Evolutionary conservation across 176 grass and related monocot species (phyloP), one percentile per base, ranked within the genome.

Genomic region (Canna indica): DNA sequence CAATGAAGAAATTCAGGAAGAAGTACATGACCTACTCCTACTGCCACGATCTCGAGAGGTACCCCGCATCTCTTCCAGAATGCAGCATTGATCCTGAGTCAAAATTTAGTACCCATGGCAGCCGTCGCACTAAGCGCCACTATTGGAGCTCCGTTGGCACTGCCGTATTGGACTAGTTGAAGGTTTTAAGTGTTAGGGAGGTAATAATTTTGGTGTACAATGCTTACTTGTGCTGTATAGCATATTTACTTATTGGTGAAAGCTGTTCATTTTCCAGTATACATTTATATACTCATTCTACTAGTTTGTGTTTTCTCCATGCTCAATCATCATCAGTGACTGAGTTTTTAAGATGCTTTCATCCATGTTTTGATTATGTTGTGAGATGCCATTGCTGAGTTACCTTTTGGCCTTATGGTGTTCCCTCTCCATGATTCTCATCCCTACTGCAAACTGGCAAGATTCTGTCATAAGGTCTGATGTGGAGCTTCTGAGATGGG

Each of bases 11-110:
- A 8, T 80, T 96, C 64, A 57, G 88, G 50, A 86, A 64, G 35
- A 75, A 73, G 32, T 85, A 96, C 64, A 88, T 86, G 69, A 88
- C 87, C 8, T 96, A 96, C 79, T 91, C 88, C 14, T 96, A 96
- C 77, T 96, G 91, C 81, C 81, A 91, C 20, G 91, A 96, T 69
- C 58, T 69, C 1, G 59, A 42, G 10, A 79, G 91, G 48, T 91
- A 91, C 70, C 59, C 73, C 3, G 73, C 81, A 4, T 36, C 85
- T 25, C 56, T 84, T 41, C 52, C 80, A 13, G 91, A 96, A 75
- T 96, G 91, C 70, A 70, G 68, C 68, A 90, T 81, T 83, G 75
- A 85, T 62, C 59, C 77, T 10, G 82, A 90, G 69, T 79, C 78
- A 0, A 57, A 57, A 67, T 60, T 76, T n/a, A 26, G 53, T 1